phyloP scores from a whole-genome alignment of 805 yeast species.

The Candida easanensis region DNA sequence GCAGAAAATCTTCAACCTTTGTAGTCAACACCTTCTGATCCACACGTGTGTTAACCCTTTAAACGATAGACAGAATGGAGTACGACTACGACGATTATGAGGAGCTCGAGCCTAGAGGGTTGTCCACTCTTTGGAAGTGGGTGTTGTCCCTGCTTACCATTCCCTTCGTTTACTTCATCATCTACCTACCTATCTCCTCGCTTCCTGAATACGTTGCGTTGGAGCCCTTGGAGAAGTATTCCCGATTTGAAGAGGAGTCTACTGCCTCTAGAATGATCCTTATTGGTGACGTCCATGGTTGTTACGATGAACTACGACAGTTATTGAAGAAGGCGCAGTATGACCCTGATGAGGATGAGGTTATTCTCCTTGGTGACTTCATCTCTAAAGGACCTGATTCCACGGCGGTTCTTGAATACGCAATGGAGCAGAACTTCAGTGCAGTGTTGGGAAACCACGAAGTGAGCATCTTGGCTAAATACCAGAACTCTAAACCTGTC shows the following conservation, averaged over 20 bases:
- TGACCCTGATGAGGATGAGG: slow-evolving; percentile 48
- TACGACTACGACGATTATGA: slow-evolving; percentile 9
- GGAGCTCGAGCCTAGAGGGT: slow-evolving; percentile 4
- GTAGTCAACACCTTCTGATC: too few relatives aligned
- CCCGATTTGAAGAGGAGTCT: neutral
- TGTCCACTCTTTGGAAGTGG: slow-evolving; percentile 1
- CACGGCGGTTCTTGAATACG: slow-evolving; percentile 60
- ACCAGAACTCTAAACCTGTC: slow-evolving; percentile 42
- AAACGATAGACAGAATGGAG: neutral
- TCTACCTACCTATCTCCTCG: slow-evolving; percentile 5
- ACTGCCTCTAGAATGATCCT: slow-evolving; percentile 50
- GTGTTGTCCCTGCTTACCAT: neutral
- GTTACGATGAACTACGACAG: slow-evolving; percentile 49
- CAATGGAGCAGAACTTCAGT: slow-evolving; percentile 54
- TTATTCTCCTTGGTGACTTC: slow-evolving; percentile 81
- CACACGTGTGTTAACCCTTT: too few relatives aligned
- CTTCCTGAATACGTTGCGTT: slow-evolving; percentile 11
- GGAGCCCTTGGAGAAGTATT: slow-evolving; percentile 3
- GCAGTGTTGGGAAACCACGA: slow-evolving; percentile 93
- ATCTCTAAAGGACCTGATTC: slow-evolving; percentile 83
- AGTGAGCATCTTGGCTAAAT: slow-evolving; percentile 61
- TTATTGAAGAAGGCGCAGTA: slow-evolving; percentile 51
- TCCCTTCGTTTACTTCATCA: slow-evolving; percentile 9
- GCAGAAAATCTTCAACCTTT: too few relatives aligned
- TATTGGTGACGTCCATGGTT: slow-evolving; percentile 90